These are phyloP conservation scores for Amorphotheca resinae DNA, from an alignment of 495 filamentous ascomycete species.

Conservation along the genomic window DNA sequence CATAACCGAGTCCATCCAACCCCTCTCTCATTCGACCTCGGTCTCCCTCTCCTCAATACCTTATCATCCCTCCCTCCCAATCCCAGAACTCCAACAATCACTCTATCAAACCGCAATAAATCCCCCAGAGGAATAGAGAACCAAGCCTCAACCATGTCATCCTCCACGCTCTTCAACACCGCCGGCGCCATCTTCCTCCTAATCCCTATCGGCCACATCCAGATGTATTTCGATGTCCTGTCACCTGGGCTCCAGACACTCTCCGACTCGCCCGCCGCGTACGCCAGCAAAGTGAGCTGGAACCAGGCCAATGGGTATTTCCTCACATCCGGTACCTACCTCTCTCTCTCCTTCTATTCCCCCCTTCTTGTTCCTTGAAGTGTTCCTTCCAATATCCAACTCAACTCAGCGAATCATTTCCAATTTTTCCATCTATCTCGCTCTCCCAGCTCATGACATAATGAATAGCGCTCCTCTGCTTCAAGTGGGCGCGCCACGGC, in stretches of 20 bases:
- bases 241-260: background rate
- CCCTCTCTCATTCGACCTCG: no score
- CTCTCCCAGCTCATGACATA: background rate
- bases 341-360: background rate
- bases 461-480: background rate
- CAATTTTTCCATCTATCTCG: background rate
- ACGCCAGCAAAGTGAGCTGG: background rate
- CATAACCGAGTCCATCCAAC: no score
- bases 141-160: background rate
- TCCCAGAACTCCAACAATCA: no score
- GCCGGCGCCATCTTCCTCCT: background rate
- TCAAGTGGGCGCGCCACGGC: background rate
- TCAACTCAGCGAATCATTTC: background rate
- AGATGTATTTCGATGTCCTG: background rate
- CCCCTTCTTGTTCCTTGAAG: no score
- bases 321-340: background rate
- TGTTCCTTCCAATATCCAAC: no score
- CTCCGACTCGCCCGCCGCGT: background rate
- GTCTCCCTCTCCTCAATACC: no score
- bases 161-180: background rate
- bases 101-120: no score
- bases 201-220: background rate
- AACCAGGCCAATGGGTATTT: conserved; percentile 1
- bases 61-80: no score
- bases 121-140: no score